Percentiles rank a stretch among this genome's conserved stretches.
phyloP scores from a whole-genome alignment of 139 green algal species.

The Volvox reticuliferus region DNA sequence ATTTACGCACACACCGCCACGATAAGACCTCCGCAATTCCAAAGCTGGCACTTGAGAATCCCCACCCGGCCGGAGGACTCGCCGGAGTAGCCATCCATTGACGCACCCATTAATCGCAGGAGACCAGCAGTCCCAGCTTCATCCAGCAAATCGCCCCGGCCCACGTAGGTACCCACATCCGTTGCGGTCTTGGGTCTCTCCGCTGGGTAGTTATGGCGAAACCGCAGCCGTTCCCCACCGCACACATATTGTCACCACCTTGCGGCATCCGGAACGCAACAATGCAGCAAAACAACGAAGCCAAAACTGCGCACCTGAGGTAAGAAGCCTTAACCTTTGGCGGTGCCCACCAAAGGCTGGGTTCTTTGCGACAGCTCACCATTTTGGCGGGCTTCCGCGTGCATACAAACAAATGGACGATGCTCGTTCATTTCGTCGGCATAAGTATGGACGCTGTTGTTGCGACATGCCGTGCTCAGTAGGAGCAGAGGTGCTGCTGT shows the following conservation, averaged over 20 bases:
- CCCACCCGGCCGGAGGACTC: background rate
- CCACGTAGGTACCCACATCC: background rate
- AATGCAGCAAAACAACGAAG: slow-evolving; percentile 21
- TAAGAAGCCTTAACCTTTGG: background rate
- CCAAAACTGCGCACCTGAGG: slow-evolving; percentile 28
- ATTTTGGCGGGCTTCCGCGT: background rate
- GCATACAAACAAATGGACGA: slow-evolving; percentile 1
- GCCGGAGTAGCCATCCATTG: background rate
- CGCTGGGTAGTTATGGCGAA: background rate
- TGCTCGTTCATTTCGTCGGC: background rate
- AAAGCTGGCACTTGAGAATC: background rate
- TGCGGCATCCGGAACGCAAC: background rate
- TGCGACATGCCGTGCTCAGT: background rate
- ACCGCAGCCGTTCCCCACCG: background rate
- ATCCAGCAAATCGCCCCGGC: slow-evolving; percentile 6
- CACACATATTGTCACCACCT: background rate
- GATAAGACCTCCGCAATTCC: background rate
- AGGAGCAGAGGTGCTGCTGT: slow-evolving; percentile 1
- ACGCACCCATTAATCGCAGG: background rate
- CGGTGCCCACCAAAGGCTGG: slow-evolving; percentile 24
- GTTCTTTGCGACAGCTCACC: background rate
- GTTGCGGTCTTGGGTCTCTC: background rate
- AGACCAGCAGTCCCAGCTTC: background rate
- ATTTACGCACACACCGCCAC: background rate
- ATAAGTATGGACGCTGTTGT: background rate